Evolutionary conservation across 805 yeast species (phyloP).

Genomic region (Isabelozyma pseudorhagii): DNA sequence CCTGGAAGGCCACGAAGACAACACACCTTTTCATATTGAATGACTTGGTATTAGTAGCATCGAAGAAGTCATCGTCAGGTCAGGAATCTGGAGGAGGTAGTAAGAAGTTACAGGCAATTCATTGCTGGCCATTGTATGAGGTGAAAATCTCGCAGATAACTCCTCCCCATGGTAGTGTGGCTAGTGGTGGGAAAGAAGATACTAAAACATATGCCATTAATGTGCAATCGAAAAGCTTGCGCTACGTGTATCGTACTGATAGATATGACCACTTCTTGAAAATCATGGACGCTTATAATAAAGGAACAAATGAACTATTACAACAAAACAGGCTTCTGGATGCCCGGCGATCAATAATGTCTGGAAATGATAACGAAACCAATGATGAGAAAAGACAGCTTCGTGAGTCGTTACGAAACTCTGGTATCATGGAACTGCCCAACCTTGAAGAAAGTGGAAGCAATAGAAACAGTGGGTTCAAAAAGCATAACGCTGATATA

Average conservation of each 20-base stretch:
- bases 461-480: slow-evolving; percentile 17
- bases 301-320: slow-evolving; percentile 54
- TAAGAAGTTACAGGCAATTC: slow-evolving; percentile 59
- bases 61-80: slow-evolving; percentile 41
- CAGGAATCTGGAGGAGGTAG: slow-evolving; percentile 22
- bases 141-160: slow-evolving; percentile 45
- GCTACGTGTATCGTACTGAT: slow-evolving; percentile 61
- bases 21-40: slow-evolving; percentile 75
- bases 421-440: slow-evolving; percentile 42
- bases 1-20: slow-evolving; percentile 75
- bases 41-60: slow-evolving; percentile 74
- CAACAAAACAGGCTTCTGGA: slow-evolving; percentile 28
- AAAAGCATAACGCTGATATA: slow-evolving; percentile 35
- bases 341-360: slow-evolving; percentile 8
- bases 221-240: slow-evolving; percentile 44
- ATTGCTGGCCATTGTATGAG: slow-evolving; percentile 75
- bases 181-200: slow-evolving; percentile 11
- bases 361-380: slow-evolving; percentile 12
- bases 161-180: slow-evolving; percentile 15
- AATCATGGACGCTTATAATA: slow-evolving; percentile 52
- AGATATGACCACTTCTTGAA: slow-evolving; percentile 53
- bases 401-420: slow-evolving; percentile 46
- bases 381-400: slow-evolving; percentile 37
- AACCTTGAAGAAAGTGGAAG: slow-evolving; percentile 24
- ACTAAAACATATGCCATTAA: slow-evolving; percentile 39